Evolutionary conservation across 2,329 filamentous ascomycete genomes (phyloP).

Genomic region (Coniosporium tulheliwenetii): DNA sequence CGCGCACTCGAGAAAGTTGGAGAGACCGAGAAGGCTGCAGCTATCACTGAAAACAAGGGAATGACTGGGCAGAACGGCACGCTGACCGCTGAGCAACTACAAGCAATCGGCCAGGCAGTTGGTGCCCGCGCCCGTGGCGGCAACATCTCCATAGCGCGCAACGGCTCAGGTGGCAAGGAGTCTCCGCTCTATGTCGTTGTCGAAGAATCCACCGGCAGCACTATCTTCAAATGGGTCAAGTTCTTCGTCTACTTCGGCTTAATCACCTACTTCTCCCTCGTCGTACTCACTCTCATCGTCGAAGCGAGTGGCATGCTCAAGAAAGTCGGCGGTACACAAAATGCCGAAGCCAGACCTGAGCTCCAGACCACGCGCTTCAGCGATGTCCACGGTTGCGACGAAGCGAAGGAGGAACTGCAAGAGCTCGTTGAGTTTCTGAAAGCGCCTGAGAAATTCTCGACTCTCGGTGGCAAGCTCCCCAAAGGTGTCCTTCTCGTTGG

Average conservation of each 20-base stretch:
- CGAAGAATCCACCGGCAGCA: conserved; percentile 67
- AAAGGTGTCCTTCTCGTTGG: conserved; percentile 93
- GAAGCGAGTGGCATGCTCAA: conserved; percentile 69
- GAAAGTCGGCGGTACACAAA: conserved; percentile 55
- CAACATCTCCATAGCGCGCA: conserved; percentile 40
- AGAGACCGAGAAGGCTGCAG: conserved; percentile 21
- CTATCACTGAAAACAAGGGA: conserved; percentile 15
- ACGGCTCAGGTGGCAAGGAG: conserved; percentile 56
- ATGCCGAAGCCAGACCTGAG: conserved; percentile 80
- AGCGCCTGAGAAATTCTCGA: conserved; percentile 84
- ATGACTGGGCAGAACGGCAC: conserved; percentile 17
- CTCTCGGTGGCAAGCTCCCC: conserved; percentile 86
- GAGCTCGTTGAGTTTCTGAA: conserved; percentile 94
- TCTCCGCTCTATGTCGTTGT: conserved; percentile 92
- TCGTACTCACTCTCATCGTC: conserved; percentile 66
- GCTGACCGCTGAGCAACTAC: conserved; percentile 47
- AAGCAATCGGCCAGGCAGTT: conserved; percentile 69
- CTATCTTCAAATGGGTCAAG: conserved; percentile 82
- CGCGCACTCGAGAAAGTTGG: conserved; percentile 54
- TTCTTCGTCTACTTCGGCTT: conserved; percentile 69
- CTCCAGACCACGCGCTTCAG: conserved; percentile 81
- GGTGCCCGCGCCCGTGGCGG: conserved; percentile 55
- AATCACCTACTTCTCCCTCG: conserved; percentile 62
- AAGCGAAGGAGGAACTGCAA: conserved; percentile 94
- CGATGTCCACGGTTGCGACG: conserved; percentile 93